Evolutionary conservation across 2,329 filamentous ascomycete species (phyloP).

Genomic region (Hypoxylon sp.): DNA sequence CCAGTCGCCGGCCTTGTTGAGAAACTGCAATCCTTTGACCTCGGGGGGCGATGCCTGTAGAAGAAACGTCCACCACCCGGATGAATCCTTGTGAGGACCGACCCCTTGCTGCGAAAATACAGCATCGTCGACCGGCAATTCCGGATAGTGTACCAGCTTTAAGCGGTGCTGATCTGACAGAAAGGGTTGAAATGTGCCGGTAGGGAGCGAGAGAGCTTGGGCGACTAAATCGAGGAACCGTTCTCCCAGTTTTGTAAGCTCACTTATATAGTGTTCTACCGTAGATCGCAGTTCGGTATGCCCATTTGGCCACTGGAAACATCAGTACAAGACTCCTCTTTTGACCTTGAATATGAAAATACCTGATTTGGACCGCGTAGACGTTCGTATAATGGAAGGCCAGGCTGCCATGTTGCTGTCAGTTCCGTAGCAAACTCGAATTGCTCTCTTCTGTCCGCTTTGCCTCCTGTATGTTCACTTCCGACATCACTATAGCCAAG

Average conservation of each 20-base stretch:
- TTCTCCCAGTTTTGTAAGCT: conserved; percentile 59
- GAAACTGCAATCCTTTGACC: conserved; percentile 58
- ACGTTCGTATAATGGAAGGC: conserved; percentile 51
- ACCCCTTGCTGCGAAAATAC: conserved; percentile 58
- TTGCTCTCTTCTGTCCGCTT: conserved; percentile 62
- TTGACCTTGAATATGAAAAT: conserved; percentile 12
- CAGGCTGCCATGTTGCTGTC: conserved; percentile 45
- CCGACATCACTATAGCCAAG: conserved; percentile 65
- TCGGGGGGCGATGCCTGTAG: conserved; percentile 64
- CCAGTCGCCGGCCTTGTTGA: conserved; percentile 58
- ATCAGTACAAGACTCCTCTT: conserved; percentile 1
- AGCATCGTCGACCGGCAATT: conserved; percentile 18
- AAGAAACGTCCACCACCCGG: conserved; percentile 71
- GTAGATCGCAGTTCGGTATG: conserved; percentile 48
- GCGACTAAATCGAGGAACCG: conserved; percentile 65
- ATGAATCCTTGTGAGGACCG: conserved; percentile 69
- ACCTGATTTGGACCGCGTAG: conserved; percentile 60
- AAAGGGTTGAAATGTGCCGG: conserved; percentile 59
- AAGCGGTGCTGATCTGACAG: conserved; percentile 65
- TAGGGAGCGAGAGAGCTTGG: conserved; percentile 59
- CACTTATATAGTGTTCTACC: conserved; percentile 58
- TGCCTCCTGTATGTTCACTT: conserved; percentile 62
- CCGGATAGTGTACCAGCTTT: conserved; percentile 64
- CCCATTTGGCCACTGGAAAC: conserved; percentile 52
- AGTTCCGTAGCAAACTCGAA: conserved; percentile 68